A percentile compares a stretch with the other conserved stretches of the same genome.
phyloP scores from a whole-genome alignment of 495 filamentous ascomycete species.

The Alectoria sarmentosa region DNA sequence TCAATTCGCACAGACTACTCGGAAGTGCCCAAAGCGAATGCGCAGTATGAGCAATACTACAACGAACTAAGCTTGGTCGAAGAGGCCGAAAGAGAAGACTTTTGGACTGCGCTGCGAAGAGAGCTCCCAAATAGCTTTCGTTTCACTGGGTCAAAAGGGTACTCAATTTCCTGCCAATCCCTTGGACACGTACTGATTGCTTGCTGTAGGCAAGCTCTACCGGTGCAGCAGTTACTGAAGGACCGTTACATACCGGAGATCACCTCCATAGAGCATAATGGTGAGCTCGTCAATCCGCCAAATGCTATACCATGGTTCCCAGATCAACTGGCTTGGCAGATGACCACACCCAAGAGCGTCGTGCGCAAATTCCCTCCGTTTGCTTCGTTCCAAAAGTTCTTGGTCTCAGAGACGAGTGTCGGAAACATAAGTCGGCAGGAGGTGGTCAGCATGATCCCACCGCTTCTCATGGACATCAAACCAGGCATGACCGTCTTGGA shows the following conservation, averaged over 20 bases:
- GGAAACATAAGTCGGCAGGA: slow-evolving; percentile 97
- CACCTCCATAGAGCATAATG: slow-evolving; percentile 71
- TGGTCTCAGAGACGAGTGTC: slow-evolving; percentile 94
- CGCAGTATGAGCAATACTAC: slow-evolving; percentile 76
- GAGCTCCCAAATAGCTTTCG: slow-evolving; percentile 95
- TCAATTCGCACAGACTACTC: slow-evolving; percentile 40
- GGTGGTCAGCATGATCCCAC: slow-evolving; percentile 97
- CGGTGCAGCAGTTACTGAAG: slow-evolving; percentile 76
- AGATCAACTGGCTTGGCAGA: slow-evolving; percentile 86
- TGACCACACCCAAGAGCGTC: slow-evolving; percentile 93
- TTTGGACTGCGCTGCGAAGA: slow-evolving; percentile 72
- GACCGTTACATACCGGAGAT: slow-evolving; percentile 89
- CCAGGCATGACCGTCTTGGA: slow-evolving; percentile 91
- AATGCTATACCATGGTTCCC: slow-evolving; percentile 82
- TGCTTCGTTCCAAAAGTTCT: slow-evolving; percentile 89
- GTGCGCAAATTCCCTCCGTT: slow-evolving; percentile 88
- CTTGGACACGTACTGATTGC: background rate
- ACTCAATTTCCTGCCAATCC: slow-evolving; percentile 15
- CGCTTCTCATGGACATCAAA: slow-evolving; percentile 80
- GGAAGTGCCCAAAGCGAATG: slow-evolving; percentile 63
- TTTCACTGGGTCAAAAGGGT: slow-evolving; percentile 88
- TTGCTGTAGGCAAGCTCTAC: slow-evolving; percentile 63
- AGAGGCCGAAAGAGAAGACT: slow-evolving; percentile 64
- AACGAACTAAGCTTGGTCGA: slow-evolving; percentile 62
- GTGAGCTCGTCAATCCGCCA: slow-evolving; percentile 70